phyloP scores from a whole-genome alignment of 768 basidiomycete genomes.

The Naganishia friedmannii region DNA sequence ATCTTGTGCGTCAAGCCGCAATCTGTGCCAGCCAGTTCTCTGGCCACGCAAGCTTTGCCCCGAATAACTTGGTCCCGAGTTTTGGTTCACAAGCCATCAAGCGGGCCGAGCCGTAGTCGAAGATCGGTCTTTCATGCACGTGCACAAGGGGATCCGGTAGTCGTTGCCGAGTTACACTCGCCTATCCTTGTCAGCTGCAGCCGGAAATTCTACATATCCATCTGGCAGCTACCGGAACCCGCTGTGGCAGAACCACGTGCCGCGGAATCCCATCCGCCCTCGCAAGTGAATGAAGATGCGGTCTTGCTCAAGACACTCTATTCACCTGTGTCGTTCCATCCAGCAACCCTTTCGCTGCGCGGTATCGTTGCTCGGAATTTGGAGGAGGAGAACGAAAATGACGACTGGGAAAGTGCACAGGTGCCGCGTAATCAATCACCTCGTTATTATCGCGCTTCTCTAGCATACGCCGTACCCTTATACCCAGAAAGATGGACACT shows the following conservation, averaged over 20 bases:
- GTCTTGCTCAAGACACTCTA: conserved; percentile 44
- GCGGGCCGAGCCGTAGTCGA: neutral
- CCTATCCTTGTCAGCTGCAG: conserved; percentile 46
- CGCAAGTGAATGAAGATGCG: conserved; percentile 16
- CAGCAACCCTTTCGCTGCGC: conserved; percentile 35
- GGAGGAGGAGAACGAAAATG: conserved; percentile 7
- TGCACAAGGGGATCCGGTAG: conserved; percentile 39
- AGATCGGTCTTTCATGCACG: neutral
- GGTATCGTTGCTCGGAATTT: neutral
- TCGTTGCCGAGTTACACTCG: conserved; percentile 40
- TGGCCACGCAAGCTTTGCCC: neutral
- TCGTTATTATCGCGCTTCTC: conserved; percentile 35
- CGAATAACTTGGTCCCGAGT: conserved; percentile 7
- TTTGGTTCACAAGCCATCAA: neutral
- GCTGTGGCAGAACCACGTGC: neutral
- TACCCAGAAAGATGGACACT: conserved; percentile 51
- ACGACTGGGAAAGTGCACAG: neutral
- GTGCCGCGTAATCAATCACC: neutral
- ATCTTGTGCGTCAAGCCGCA: conserved; percentile 19
- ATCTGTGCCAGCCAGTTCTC: neutral
- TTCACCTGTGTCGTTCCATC: conserved; percentile 49
- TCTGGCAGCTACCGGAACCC: conserved; percentile 34
- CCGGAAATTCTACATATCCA: conserved; percentile 42
- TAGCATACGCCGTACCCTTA: conserved; percentile 49
- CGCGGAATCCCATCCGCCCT: neutral